Conservation (phyloP, 1,284 basidiomycete species). For the Trametes hirsuta region DNA sequence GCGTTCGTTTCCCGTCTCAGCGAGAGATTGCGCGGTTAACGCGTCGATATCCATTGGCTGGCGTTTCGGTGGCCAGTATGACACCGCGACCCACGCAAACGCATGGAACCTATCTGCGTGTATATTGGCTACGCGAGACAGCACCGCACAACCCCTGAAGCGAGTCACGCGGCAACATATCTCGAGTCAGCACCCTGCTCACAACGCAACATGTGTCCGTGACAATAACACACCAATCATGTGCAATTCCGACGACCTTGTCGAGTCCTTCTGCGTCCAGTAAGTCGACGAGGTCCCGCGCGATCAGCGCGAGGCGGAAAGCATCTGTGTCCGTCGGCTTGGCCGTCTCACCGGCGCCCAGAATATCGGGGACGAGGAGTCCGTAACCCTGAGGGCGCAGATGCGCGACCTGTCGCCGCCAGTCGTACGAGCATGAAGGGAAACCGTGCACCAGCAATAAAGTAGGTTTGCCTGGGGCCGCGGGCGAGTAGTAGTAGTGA, state of each 20-base stretch:
- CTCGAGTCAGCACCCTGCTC: too few relatives aligned
- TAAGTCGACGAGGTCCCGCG: conserved; percentile 47
- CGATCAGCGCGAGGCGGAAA: conserved; percentile 41
- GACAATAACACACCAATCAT: conserved; percentile 34
- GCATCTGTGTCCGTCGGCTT: conserved; percentile 44
- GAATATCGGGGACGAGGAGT: conserved; percentile 52
- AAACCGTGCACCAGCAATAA: conserved; percentile 38
- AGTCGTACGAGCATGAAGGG: conserved; percentile 34
- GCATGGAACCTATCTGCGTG: not conserved
- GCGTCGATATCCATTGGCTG: not conserved
- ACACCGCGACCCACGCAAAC: not conserved
- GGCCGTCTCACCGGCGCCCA: conserved; percentile 53
- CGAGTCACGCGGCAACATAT: not conserved
- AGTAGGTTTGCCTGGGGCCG: conserved; percentile 18
- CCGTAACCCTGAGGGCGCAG: conserved; percentile 45
- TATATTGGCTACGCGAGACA: not conserved
- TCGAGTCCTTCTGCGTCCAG: conserved; percentile 42
- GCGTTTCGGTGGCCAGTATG: not conserved
- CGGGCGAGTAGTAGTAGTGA: conserved; percentile 37
- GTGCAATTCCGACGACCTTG: conserved; percentile 39
- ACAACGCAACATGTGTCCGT: too few relatives aligned
- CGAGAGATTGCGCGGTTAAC: not conserved
- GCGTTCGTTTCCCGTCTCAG: not conserved
- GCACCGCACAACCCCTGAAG: not conserved
- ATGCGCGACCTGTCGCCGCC: conserved; percentile 33